Base-by-base conservation (phyloP, 495 filamentous ascomycete species). In the Tuber microsphaerosporum region DNA sequence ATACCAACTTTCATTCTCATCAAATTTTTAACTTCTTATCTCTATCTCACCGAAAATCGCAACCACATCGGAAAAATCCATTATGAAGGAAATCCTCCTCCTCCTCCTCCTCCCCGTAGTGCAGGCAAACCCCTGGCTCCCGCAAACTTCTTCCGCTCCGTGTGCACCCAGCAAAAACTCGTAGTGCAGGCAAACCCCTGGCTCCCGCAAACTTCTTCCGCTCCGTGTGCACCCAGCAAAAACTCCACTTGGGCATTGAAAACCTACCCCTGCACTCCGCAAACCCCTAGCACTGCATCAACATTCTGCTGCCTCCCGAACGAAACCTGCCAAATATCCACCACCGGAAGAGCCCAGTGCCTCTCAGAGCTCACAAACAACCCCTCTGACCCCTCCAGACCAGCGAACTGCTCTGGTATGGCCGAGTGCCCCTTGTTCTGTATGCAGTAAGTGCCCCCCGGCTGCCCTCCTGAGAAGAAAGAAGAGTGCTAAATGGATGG, bases 1-100 rank as follows among this genome's bases (percentile, higher is more conserved):
- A 45, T 48, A 20, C 74, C 20, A 45, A 44, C 56, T 75, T 65
- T 75, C 42, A 72, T 42, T 2, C 71, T 19, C 48, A 61, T 61
- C 10, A 61, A 14, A 26, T 34, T 65, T 34, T 31, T 12, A 34
- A 26, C 10, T 10, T 12, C 51, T 26, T 26, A 22, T 61, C 51
- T 61, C 51, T 10, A 61, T 1, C 26, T 61, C 51, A 14, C 10
- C 26, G 34, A 65, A 65, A 61, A 65, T 34, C 56, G 26, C 51
- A 56, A 14, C 51, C n/a, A 14, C 22, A 26, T 14, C 10, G 6
- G 26, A 5, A 14, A 14, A 14, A 61, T 61, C 51, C 51, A 61
- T 51, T 8, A 51, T 61, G 51, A 61, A 61, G n/a, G 31, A 4
- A 14, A 31, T 61, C n/a, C 10, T 61, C n/a, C n/a, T 12, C 9